These are phyloP conservation scores for Eutypella sp. DNA, from an alignment of 2,329 filamentous ascomycete species.

Conservation along the genomic window DNA sequence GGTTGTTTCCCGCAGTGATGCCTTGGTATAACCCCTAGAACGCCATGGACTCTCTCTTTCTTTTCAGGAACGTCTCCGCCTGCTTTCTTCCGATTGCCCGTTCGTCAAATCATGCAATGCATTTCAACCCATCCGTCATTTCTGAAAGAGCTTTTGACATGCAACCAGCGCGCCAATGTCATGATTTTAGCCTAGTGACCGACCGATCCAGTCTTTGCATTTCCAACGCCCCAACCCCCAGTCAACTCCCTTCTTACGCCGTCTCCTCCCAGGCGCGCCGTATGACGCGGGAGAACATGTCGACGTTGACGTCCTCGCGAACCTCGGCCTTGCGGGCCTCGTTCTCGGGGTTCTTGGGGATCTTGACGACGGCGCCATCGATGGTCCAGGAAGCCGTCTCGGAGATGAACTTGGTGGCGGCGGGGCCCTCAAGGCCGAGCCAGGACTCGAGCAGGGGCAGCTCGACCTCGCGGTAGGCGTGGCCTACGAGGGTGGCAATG, in stretches of 20 bases:
- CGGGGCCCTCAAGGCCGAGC: slow-evolving; percentile 66
- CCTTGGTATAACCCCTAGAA: slow-evolving; percentile 11
- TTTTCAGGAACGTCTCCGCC: neutral
- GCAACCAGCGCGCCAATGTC: too few species aligned
- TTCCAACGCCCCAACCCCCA: too few species aligned
- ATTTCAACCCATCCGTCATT: neutral
- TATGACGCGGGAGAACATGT: slow-evolving; percentile 77
- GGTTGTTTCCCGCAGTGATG: neutral
- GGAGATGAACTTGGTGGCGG: slow-evolving; percentile 70
- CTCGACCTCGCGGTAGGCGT: slow-evolving; percentile 70
- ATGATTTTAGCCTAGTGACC: too few species aligned
- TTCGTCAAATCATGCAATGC: slow-evolving; percentile 3
- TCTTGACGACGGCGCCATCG: slow-evolving; percentile 61
- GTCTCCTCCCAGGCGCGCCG: slow-evolving; percentile 82
- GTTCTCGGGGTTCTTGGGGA: slow-evolving; percentile 93
- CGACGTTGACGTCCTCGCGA: slow-evolving; percentile 88
- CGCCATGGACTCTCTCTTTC: slow-evolving; percentile 13
- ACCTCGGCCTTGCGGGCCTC: slow-evolving; percentile 95
- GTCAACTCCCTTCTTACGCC: slow-evolving; percentile 39
- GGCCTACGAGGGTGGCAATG: slow-evolving; percentile 82
- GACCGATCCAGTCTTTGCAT: too few species aligned
- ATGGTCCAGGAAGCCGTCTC: slow-evolving; percentile 87
- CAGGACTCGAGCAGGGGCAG: slow-evolving; percentile 66
- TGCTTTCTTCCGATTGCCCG: slow-evolving; percentile 21
- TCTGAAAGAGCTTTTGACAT: too few species aligned